Evolutionary conservation across 2,329 filamentous ascomycete genomes (phyloP).

Genomic region (Podosphaera xanthii): DNA sequence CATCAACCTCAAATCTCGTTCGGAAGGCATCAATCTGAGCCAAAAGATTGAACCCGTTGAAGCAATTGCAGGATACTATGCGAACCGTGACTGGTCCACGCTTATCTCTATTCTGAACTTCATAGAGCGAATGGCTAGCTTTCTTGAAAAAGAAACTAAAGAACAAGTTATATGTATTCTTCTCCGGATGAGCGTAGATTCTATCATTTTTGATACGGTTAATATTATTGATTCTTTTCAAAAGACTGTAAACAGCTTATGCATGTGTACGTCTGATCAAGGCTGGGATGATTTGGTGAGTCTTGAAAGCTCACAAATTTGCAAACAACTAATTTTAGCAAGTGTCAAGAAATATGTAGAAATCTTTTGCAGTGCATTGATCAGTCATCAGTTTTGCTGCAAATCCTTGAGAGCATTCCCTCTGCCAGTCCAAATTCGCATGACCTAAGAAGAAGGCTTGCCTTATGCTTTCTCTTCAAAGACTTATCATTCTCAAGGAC

Average conservation of each 20-base stretch:
- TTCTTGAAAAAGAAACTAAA: constrained; percentile 7
- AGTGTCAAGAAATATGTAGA: constrained; percentile 28
- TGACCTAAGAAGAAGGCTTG: constrained; percentile 41
- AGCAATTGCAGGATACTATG: constrained; percentile 8
- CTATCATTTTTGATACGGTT: constrained; percentile 22
- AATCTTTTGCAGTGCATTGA: constrained; percentile 24
- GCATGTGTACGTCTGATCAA: constrained; percentile 19
- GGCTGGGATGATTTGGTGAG: constrained; percentile 20
- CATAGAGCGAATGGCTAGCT: constrained; percentile 11
- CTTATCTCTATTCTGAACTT: constrained; percentile 10
- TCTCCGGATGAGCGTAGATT: constrained; percentile 32
- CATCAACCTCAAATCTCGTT: constrained; percentile 29
- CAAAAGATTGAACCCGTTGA: constrained; percentile 8
- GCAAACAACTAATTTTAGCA: not conserved
- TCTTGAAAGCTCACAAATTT: not conserved
- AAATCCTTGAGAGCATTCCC: constrained; percentile 36
- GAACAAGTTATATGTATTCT: constrained; percentile 23
- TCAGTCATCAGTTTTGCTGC: constrained; percentile 28
- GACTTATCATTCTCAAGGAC: constrained; percentile 22
- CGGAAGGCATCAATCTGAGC: constrained; percentile 19
- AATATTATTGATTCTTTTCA: constrained; percentile 21
- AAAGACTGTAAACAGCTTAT: constrained; percentile 22
- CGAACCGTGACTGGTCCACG: constrained; percentile 11
- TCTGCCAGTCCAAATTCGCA: constrained; percentile 26
- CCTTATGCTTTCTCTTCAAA: constrained; percentile 37